A percentile compares a stretch with the other conserved stretches of the same genome.
Conservation (phyloP, 2,329 filamentous ascomycete species). For the Diatrype stigma region DNA sequence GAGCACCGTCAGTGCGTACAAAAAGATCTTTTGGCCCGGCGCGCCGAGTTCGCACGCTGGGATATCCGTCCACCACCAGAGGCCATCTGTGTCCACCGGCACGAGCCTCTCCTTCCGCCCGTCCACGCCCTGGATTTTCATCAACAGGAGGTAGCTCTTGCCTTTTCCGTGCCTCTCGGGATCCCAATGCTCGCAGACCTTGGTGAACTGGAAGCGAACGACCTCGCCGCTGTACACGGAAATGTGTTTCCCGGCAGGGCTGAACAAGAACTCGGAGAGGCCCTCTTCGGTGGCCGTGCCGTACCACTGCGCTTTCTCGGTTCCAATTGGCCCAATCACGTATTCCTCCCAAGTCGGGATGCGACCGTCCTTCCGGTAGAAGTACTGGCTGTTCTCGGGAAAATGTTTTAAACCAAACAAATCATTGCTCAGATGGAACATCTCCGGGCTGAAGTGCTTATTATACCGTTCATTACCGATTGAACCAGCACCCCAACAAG, state of each 20-base stretch:
- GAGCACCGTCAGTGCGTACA: constrained; percentile 56
- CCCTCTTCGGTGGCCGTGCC: constrained; percentile 45
- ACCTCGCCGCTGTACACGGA: constrained; percentile 42
- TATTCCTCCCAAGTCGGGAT: constrained; percentile 78
- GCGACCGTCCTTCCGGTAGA: constrained; percentile 71
- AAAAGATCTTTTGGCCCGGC: constrained; percentile 62
- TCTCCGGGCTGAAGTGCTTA: constrained; percentile 60
- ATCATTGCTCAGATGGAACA: constrained; percentile 64
- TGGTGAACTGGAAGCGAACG: constrained; percentile 76
- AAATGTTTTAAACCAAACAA: constrained; percentile 80
- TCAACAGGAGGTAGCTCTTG: constrained; percentile 63
- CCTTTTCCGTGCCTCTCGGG: constrained; percentile 63
- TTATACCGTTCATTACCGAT: constrained; percentile 59
- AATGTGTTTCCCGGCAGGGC: constrained; percentile 58
- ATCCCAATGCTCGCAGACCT: constrained; percentile 79
- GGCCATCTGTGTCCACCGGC: constrained; percentile 72
- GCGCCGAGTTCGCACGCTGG: constrained; percentile 59
- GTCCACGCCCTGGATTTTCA: constrained; percentile 63
- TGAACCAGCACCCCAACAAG: constrained; percentile 87
- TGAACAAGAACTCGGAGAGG: constrained; percentile 54
- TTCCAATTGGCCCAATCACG: constrained; percentile 55
- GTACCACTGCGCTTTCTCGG: constrained; percentile 45
- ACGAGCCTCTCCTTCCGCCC: constrained; percentile 65
- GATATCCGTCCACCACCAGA: constrained; percentile 79
- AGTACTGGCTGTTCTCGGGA: constrained; percentile 62